Percentiles rank a stretch among this genome's conserved stretches.
phyloP scores from a whole-genome alignment of 1,284 basidiomycete species.

The Leccinum ponderosum region DNA sequence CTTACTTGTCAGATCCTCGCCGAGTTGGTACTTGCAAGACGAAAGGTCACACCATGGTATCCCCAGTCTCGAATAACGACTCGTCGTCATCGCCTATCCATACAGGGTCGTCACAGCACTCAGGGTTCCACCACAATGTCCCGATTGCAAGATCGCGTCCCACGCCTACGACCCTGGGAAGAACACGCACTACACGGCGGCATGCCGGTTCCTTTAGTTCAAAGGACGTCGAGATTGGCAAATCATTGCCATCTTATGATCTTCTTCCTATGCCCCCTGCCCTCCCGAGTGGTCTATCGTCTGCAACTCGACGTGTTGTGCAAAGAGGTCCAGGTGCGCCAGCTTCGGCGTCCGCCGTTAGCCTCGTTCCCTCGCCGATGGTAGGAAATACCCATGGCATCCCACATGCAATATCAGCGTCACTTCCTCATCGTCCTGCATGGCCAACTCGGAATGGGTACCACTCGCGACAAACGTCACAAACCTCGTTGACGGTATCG shows the following conservation, averaged over 20 bases:
- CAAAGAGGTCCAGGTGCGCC: conserved; percentile 39
- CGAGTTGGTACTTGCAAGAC: conserved; percentile 34
- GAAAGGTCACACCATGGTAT: conserved; percentile 17
- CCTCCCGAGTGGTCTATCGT: conserved; percentile 38
- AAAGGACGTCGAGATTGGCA: conserved; percentile 89
- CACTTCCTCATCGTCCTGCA: conserved; percentile 14
- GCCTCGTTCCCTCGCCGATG: conserved; percentile 14
- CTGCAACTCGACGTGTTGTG: conserved; percentile 48
- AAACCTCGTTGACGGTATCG: conserved; percentile 50
- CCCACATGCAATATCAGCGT: conserved; percentile 15
- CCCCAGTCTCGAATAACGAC: conserved; percentile 18
- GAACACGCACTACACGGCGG: conserved; percentile 59
- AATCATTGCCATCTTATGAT: conserved; percentile 70
- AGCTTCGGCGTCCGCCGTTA: conserved; percentile 25
- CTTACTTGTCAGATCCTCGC: conserved; percentile 54
- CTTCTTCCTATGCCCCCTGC: conserved; percentile 33
- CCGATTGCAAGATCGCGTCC: conserved; percentile 43
- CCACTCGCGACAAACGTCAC: conserved; percentile 62
- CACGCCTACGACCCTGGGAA: conserved; percentile 25
- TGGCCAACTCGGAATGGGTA: conserved; percentile 16
- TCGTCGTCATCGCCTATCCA: conserved; percentile 21
- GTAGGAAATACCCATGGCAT: conserved; percentile 8
- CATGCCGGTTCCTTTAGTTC: conserved; percentile 93
- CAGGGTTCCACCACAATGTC: conserved; percentile 28
- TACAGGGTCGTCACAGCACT: conserved; percentile 22